Evolutionary conservation across 768 basidiomycete genomes (phyloP).

Genomic region (Hypholoma sublateritium): DNA sequence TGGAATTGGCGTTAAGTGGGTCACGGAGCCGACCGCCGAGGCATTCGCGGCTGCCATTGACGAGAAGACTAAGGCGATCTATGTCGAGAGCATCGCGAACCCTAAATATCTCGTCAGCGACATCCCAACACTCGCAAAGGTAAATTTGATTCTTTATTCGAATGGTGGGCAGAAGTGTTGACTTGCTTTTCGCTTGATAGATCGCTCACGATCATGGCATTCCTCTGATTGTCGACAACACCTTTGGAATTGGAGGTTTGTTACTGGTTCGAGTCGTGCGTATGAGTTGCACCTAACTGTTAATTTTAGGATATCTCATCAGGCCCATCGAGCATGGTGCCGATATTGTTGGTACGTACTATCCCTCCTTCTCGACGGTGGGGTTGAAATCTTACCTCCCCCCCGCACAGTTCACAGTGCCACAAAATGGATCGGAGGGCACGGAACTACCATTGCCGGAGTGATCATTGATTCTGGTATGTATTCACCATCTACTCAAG

Average conservation of each 20-base stretch:
- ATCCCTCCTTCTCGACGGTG: not conserved
- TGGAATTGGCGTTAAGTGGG: conserved; percentile 65
- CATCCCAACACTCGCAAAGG: conserved; percentile 69
- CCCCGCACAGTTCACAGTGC: conserved; percentile 59
- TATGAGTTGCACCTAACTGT: no score
- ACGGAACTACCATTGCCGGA: conserved; percentile 79
- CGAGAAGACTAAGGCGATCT: conserved; percentile 74
- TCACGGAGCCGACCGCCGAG: conserved; percentile 52
- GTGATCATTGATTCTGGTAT: conserved; percentile 70
- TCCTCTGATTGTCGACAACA: conserved; percentile 82
- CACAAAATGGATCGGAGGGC: conserved; percentile 85
- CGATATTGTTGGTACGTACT: conserved; percentile 66
- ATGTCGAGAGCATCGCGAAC: conserved; percentile 78
- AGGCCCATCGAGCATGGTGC: conserved; percentile 74
- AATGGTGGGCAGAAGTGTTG: no score
- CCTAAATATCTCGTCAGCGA: conserved; percentile 70
- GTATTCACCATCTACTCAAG: not conserved
- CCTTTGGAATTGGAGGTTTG: conserved; percentile 69
- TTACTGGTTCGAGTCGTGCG: not conserved
- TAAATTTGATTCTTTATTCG: conserved; percentile 15
- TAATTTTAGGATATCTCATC: conserved; percentile 52
- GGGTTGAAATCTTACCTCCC: no score
- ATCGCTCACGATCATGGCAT: conserved; percentile 71
- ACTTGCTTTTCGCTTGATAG: conserved; percentile 25
- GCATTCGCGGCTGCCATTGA: conserved; percentile 70